These are phyloP conservation scores for Seiridium unicorne DNA, from an alignment of 2,329 filamentous ascomycete species.

Conservation along the genomic window DNA sequence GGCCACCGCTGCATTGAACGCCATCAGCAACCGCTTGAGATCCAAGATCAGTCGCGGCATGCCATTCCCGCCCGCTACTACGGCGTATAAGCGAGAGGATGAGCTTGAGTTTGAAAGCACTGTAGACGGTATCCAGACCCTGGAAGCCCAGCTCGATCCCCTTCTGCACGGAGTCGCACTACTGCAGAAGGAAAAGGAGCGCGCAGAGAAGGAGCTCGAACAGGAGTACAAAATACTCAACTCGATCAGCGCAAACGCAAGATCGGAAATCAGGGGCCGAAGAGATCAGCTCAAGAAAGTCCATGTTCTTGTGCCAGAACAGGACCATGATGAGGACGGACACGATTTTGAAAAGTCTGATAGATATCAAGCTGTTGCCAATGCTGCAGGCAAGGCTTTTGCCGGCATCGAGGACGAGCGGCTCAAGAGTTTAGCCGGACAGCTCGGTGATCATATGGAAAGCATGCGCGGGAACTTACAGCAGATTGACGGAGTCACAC, in stretches of 20 bases:
- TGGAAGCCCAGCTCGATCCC: constrained; percentile 61
- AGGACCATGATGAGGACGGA: constrained; percentile 10
- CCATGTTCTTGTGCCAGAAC: constrained; percentile 47
- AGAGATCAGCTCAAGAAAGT: constrained; percentile 47
- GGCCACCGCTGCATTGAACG: constrained; percentile 54
- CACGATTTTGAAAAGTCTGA: constrained; percentile 7
- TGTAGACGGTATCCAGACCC: constrained; percentile 53
- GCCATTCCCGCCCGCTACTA: constrained; percentile 61
- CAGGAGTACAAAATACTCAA: constrained; percentile 51
- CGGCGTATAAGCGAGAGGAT: constrained; percentile 45
- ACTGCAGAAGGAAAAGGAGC: constrained; percentile 55
- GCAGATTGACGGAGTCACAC: constrained; percentile 51
- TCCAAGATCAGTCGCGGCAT: constrained; percentile 58
- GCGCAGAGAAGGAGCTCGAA: constrained; percentile 55
- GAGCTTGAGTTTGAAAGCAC: constrained; percentile 68
- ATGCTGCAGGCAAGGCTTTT: constrained; percentile 20
- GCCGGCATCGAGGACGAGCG: constrained; percentile 36
- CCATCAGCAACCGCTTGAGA: constrained; percentile 53
- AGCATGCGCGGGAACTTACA: constrained; percentile 53
- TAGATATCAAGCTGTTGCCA: constrained; percentile 18
- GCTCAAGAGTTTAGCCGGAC: constrained; percentile 41
- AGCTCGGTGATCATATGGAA: constrained; percentile 55
- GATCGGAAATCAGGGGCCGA: constrained; percentile 50
- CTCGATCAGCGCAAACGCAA: constrained; percentile 54
- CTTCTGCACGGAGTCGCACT: constrained; percentile 62